Base-by-base conservation (phyloP, 1,139 yeast genomes). In the Hemisphaericaspora subhashii region DNA sequence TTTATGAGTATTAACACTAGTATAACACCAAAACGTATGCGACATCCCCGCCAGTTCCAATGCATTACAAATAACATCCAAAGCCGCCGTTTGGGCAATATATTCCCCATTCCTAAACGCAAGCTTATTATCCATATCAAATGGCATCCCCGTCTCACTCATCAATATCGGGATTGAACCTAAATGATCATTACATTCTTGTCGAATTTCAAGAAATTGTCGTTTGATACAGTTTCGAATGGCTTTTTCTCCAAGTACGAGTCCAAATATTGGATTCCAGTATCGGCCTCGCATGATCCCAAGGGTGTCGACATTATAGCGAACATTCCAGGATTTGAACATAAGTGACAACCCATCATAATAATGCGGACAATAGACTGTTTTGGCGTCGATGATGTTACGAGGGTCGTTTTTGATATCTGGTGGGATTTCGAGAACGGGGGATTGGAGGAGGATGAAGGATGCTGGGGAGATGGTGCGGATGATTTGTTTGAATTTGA, bases 121-220 rank as follows among this genome's bases (percentile, higher is more conserved):
- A 33, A 64, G 66, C 52, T 83, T 84, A 43, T 77, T 73, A 57
- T 90, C 92, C 95, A 90, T 86, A 59, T 92, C 96, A 59, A 83
- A 88, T 2, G 98, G 98, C 83, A 90, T 86, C 3, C 98, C 98
- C n/a, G 92, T 89, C 60, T 90, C 98, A 1, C 95, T 81, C 72
- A 92, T 80, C 30, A 90, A 64, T 6, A 85, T 76, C 0, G 96
- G 95, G 9, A 86, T 66, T 1, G 53, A 37, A 1, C 96, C 96
- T 43, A 87, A 60, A 33, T 71, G 57, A 2, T 69, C 70, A 14
- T 63, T 59, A 11, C 88, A 81, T 55, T 90, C 97, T 20, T 60
- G 57, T 43, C 73, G 76, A 64, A 90, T 74, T 43, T 77, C 83
- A 15, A 58, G 50, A 42, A 90, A 71, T 58, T 90, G 98, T 31